These are phyloP conservation scores for Brassica incana DNA, from an alignment of 345 rosid species.

Conservation along the genomic window DNA sequence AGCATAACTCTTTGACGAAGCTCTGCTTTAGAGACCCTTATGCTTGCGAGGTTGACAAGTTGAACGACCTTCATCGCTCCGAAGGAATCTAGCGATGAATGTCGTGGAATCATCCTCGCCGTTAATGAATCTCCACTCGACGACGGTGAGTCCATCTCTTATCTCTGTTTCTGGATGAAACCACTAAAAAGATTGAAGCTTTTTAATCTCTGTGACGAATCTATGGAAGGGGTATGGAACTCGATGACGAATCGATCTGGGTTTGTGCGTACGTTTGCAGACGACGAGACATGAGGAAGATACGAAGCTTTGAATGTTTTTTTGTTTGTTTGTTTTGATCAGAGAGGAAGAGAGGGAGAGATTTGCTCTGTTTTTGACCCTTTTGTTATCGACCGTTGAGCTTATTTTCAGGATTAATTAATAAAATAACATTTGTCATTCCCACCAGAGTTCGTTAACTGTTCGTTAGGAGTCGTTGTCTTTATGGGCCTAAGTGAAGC, in stretches of 20 bases:
- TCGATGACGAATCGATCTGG: neutral
- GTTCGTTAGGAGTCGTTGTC: neutral
- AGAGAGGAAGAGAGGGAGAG: slow-evolving; percentile 18
- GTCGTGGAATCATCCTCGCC: slow-evolving; percentile 55
- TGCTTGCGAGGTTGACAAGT: slow-evolving; percentile 63
- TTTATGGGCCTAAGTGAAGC: neutral
- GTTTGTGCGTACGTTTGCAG: neutral
- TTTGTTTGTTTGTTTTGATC: neutral
- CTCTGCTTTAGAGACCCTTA: slow-evolving; percentile 70
- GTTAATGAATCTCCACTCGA: slow-evolving; percentile 44
- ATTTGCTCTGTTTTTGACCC: slow-evolving; percentile 20
- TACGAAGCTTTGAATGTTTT: neutral
- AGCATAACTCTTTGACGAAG: slow-evolving; percentile 56
- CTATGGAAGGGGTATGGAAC: neutral
- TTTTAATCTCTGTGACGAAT: neutral
- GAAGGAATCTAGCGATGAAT: slow-evolving; percentile 57
- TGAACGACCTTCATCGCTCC: slow-evolving; percentile 60
- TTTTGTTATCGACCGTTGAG: slow-evolving; percentile 30
- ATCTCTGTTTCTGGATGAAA: neutral
- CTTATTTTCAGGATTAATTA: slow-evolving; percentile 27
- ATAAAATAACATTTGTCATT: neutral
- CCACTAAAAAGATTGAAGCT: neutral
- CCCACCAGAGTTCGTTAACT: neutral
- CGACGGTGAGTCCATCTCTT: slow-evolving; percentile 57
- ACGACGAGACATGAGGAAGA: neutral